Evolutionary conservation across 306 rosid genomes (phyloP), one percentile per base, ranked within the genome.

Genomic region (Fragaria ananassa): DNA sequence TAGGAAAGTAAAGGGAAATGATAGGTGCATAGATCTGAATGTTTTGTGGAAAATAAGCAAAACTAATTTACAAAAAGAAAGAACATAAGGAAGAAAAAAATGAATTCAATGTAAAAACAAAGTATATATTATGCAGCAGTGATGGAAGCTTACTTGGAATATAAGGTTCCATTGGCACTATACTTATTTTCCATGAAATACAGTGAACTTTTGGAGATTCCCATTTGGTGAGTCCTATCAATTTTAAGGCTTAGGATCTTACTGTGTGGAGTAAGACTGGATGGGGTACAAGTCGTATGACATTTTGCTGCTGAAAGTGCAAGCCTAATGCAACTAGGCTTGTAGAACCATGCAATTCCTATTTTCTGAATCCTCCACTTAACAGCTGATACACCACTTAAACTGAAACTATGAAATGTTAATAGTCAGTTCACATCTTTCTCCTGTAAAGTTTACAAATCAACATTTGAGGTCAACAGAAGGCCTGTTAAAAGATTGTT

Each of bases 1-100:
- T 54, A 68, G 27, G 37, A 74, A 77, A 68, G 39, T 34, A 72
- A 77, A 18, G 35, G 63, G 53, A 77, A 71, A 56, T 62, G 73
- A 19, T 46, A 18, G 34, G 18, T 73, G 37, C 5, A 49, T 46
- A 23, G 10, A 21, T 68, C 29, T 11, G 12, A 18, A 66, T 19
- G 4, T 17, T 37, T 66, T 1, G 5, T 42, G 50, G 27, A 8
- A 74, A 74, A 44, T 60, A 10, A 62, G 18, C 44, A 25, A 74
- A 6, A 50, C 10, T 39, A 65, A n/a, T 34, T 37, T 35, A 8
- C 25, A 11, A 11, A 31, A 54, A 35, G 45, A 71, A 0, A 11
- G 7, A 51, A n/a, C 11, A 19, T 19, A 69, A 10, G 17, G 42
- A 46, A 27, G 70, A 65, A 42, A 42, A 42, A 62, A 62, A 37